phyloP scores from a whole-genome alignment of 1,284 basidiomycete genomes.

The Flammula alnicola region DNA sequence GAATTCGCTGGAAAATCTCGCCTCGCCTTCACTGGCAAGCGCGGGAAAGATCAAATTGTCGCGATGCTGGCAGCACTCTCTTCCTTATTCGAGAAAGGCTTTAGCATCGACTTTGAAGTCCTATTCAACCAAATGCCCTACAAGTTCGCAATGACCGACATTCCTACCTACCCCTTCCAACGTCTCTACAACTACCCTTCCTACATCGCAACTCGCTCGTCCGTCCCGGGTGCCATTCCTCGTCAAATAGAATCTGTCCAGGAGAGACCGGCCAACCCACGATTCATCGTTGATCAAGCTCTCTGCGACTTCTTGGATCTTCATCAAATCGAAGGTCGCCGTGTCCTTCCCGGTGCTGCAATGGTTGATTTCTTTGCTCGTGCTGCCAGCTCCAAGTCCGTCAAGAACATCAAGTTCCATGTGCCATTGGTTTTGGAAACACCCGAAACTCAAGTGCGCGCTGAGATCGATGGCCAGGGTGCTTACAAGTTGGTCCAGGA shows the following conservation, averaged over 20 bases:
- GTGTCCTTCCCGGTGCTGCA: constrained; percentile 39
- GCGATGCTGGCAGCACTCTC: constrained; percentile 35
- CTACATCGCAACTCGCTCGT: constrained; percentile 31
- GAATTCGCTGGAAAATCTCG: constrained; percentile 27
- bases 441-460: constrained; percentile 25
- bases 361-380: constrained; percentile 37
- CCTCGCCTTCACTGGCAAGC: constrained; percentile 34
- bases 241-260: constrained; percentile 11
- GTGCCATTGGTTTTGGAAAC: constrained; percentile 30
- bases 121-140: constrained; percentile 29
- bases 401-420: constrained; percentile 35
- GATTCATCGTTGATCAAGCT: constrained; percentile 29
- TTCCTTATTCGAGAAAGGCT: constrained; percentile 32
- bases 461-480: constrained; percentile 25
- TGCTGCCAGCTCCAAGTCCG: constrained; percentile 15
- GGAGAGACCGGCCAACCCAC: constrained; percentile 10
- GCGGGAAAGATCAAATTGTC: constrained; percentile 36
- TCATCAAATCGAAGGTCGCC: constrained; percentile 37
- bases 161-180: constrained; percentile 43
- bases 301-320: constrained; percentile 35
- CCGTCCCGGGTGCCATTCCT: constrained; percentile 19
- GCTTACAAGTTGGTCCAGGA: constrained; percentile 28
- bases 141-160: constrained; percentile 27
- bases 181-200: constrained; percentile 38
- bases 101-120: constrained; percentile 31